Evolutionary conservation across 139 green algal species (phyloP), one percentile per base, ranked within the genome.

Genomic region (Desmodesmus armatus): DNA sequence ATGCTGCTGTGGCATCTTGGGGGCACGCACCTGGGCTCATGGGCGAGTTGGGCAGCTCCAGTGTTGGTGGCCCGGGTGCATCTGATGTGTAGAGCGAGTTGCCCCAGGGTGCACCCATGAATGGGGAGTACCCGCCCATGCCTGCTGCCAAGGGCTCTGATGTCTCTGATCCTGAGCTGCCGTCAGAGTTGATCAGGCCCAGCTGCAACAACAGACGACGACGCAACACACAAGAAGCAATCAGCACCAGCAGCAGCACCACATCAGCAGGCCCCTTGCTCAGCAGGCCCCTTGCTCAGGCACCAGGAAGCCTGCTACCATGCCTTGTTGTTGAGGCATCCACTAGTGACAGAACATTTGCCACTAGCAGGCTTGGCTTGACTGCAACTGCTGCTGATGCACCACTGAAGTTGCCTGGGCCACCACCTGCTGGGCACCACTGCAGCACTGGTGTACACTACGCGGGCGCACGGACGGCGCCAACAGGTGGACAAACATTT

Each of bases 11-110:
- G n/a, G n/a, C n/a, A n/a, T 62, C 51, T 62, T 62, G 51, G 63
- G 6, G n/a, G n/a, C n/a, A 69, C 72, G 2, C 47, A 84, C 78
- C 78, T 84, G 78, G 78, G 62, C 78, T 84, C 78, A 84, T 77
- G 29, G 78, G 78, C 2, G 78, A 84, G 37, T 39, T 29, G 21
- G 78, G 78, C 41, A 84, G 23, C n/a, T 84, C 63, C 78, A 84
- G 62, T 4, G 33, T 62, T 15, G 31, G 29, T 15, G 35, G 23
- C 43, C 62, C 60, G 43, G 58, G 62, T 53, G 41, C n/a, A 40
- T 84, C 58, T n/a, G 78, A 44, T 31, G 63, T n/a, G 37, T 84
- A 84, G n/a, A 75, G 23, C 2, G 29, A 47, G 29, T 71, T 65
- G 41, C 60, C 62, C 78, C 62, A 77, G 1, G 78, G 78, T 43